Evolutionary conservation across 1,284 basidiomycete species (phyloP).

Genomic region (Microbotryomycetes sp.): DNA sequence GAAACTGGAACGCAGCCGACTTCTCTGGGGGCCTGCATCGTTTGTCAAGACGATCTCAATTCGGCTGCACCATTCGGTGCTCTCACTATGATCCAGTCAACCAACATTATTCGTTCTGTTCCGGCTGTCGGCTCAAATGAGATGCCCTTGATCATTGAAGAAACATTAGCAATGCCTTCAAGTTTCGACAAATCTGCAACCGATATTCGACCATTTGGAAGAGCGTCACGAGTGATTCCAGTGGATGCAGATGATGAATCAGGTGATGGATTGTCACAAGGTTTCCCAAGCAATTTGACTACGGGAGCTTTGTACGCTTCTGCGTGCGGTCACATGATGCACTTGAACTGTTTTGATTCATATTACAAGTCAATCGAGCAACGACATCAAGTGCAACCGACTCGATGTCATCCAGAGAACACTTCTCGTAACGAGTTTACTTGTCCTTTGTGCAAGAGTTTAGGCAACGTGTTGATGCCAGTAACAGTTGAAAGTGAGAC

Average conservation of each 20-base stretch:
- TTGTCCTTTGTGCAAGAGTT: conserved; percentile 95
- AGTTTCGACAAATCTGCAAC: conserved; percentile 57
- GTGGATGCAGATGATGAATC: conserved; percentile 35
- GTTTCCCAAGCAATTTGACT: conserved; percentile 64
- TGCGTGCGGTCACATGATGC: conserved; percentile 96
- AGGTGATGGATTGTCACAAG: conserved; percentile 53
- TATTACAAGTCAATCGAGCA: conserved; percentile 82
- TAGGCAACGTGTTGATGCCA: conserved; percentile 90
- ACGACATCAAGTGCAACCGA: conserved; percentile 81
- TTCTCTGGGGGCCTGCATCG: conserved; percentile 83
- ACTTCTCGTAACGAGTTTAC: conserved; percentile 89
- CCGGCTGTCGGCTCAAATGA: conserved; percentile 55
- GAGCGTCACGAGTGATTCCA: conserved; percentile 16
- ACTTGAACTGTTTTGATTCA: conserved; percentile 85
- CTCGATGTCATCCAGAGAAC: conserved; percentile 90
- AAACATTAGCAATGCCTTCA: conserved; percentile 59
- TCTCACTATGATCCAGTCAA: conserved; percentile 84
- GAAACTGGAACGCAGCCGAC: conserved; percentile 40
- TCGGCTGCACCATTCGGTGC: conserved; percentile 70
- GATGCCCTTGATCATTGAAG: conserved; percentile 54
- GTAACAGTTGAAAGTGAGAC: conserved; percentile 44
- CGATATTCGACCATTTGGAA: conserved; percentile 27
- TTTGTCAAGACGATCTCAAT: conserved; percentile 91
- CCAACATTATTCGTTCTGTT: conserved; percentile 71
- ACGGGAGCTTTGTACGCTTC: conserved; percentile 82